Base-by-base conservation (phyloP, 2,329 filamentous ascomycete genomes). In the Colletotrichum liriopes region DNA sequence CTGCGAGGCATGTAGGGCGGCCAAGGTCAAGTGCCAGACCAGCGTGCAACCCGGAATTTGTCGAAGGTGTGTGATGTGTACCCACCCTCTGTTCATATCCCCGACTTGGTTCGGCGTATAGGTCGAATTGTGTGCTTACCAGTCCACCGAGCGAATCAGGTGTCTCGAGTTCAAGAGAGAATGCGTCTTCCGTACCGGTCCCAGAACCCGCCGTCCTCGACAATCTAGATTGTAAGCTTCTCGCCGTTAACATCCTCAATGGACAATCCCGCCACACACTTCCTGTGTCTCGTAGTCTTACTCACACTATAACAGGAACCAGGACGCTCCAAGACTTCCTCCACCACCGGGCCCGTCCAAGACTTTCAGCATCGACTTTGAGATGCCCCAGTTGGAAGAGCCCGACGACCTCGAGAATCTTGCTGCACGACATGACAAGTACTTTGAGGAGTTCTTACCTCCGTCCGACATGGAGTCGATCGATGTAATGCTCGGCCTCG, bases 321-420 rank as follows among this genome's bases (percentile, higher is more conserved):
- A 72, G 63, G 66, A 69, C 68, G 62, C 72, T 37, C 67, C 67
- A 37, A 72, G 65, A 59, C 78, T 75, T 43, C 78, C 77, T 7
- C 80, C 79, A 26, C 80, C 81, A 1, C 78, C 85, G 3, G 81
- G 81, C 3, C 84, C 84, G 0, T 84, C 85, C 74, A 85, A 85
- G 81, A 89, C 84, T 20, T 88, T 88, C 76, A 86, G 83, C 75
- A 87, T 88, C 76, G 84, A 89, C 79, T 87, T 88, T 77, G 81
- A 83, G 65, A 82, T 89, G 76, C 80, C 84, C 0, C 79, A 78
- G 7, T 79, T 77, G 43, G 78, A 82, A 7, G 83, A 86, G 12
- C 74, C 80, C 0, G 81, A 83, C 60, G 79, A 79, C 69, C 81
- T 88, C 45, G 84, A 87, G 29, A 76, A 76, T 1, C 79, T 90